Conservation (phyloP, 2,329 filamentous ascomycete genomes). For the Teratosphaeria nubilosa region DNA sequence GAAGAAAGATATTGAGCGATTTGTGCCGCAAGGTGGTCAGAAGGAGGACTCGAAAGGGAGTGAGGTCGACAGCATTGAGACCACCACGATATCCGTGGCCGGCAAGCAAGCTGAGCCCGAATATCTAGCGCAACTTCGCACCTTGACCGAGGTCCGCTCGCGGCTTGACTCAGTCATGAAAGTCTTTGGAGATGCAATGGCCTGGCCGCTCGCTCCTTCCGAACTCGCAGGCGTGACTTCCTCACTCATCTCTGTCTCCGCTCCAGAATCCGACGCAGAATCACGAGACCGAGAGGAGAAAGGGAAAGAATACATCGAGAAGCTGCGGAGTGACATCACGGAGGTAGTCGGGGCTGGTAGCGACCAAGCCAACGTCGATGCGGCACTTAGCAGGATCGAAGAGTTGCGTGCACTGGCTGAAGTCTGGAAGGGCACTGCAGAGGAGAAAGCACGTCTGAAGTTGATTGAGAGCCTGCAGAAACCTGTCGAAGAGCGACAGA, state of each 20-base stretch:
- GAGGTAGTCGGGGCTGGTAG: constrained; percentile 49
- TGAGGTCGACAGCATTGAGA: constrained; percentile 2
- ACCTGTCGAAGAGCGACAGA: constrained; percentile 64
- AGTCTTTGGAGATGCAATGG: constrained; percentile 89
- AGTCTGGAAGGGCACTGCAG: constrained; percentile 94
- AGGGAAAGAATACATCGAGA: constrained; percentile 67
- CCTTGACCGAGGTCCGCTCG: constrained; percentile 67
- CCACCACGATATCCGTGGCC: not conserved
- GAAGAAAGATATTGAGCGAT: constrained; percentile 60
- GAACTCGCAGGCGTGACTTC: constrained; percentile 73
- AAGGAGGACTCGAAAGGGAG: not conserved
- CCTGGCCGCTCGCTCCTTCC: constrained; percentile 83
- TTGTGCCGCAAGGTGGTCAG: constrained; percentile 27
- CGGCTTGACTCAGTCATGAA: constrained; percentile 85
- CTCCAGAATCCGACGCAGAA: constrained; percentile 50
- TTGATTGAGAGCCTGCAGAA: constrained; percentile 75
- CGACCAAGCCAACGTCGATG: constrained; percentile 56
- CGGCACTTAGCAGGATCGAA: constrained; percentile 63
- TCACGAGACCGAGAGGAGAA: constrained; percentile 71
- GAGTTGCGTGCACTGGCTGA: constrained; percentile 62
- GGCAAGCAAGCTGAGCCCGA: constrained; percentile 36
- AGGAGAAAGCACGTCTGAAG: constrained; percentile 73
- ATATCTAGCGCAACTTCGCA: constrained; percentile 70
- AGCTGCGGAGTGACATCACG: constrained; percentile 61
- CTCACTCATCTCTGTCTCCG: constrained; percentile 82